Conservation (phyloP, 148 eudicot species). For the Rhododendron molle region DNA sequence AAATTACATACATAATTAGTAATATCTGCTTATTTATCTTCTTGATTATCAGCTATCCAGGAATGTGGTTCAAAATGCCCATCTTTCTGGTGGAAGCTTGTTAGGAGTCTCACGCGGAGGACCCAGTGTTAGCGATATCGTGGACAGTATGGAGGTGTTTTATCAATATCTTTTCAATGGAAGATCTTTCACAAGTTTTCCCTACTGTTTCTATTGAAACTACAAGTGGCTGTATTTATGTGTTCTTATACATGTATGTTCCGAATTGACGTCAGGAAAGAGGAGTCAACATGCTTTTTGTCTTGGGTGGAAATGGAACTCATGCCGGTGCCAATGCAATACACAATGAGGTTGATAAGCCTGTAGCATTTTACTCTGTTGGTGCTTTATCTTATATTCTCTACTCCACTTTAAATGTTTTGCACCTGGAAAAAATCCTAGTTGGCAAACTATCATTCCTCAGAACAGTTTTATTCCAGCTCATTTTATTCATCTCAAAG, state of each 20-base stretch:
- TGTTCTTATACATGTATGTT: background rate
- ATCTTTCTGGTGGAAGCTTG: conserved; percentile 96
- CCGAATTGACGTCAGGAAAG: conserved; percentile 51
- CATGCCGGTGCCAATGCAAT: conserved; percentile 98
- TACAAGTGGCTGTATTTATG: background rate
- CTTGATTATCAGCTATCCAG: conserved; percentile 57
- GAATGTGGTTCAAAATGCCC: conserved; percentile 91
- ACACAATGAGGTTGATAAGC: conserved; percentile 70
- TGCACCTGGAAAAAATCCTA: background rate
- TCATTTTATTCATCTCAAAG: background rate
- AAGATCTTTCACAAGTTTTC: conserved; percentile 3
- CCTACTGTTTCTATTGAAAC: background rate
- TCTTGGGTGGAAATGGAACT: conserved; percentile 96
- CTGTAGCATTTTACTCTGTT: background rate
- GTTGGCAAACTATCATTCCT: background rate
- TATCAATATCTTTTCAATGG: background rate
- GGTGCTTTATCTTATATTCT: background rate
- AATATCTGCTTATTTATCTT: background rate
- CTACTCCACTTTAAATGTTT: background rate
- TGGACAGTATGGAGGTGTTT: conserved; percentile 85
- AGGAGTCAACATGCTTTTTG: conserved; percentile 96
- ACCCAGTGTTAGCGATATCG: conserved; percentile 72
- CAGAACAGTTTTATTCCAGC: background rate
- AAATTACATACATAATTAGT: background rate
- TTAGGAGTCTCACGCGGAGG: conserved; percentile 98